These are phyloP conservation scores for Beauveria brongniartii DNA, from an alignment of 2,329 filamentous ascomycete species.

Conservation along the genomic window DNA sequence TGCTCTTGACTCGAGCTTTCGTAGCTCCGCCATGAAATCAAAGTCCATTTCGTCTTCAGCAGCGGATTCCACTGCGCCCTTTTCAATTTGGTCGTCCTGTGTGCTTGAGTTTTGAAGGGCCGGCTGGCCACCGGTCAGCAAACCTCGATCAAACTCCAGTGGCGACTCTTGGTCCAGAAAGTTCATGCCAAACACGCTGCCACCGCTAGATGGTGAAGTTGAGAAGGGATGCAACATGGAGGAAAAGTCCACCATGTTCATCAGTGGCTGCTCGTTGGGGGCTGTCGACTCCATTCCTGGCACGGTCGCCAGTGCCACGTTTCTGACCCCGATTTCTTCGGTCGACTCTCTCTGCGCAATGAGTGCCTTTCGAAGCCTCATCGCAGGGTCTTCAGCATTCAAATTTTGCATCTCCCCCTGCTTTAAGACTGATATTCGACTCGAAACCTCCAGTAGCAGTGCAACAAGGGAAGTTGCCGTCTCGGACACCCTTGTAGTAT, in stretches of 20 bases:
- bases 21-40: slow-evolving; percentile 11
- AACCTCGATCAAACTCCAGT: background rate
- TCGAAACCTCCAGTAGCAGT: slow-evolving; percentile 27
- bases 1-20: slow-evolving; percentile 11
- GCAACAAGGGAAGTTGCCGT: slow-evolving; percentile 26
- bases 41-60: background rate
- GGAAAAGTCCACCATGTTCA: slow-evolving; percentile 9
- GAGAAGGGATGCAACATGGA: slow-evolving; percentile 10
- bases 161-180: slow-evolving; percentile 2
- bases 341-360: background rate
- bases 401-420: slow-evolving; percentile 1
- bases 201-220: slow-evolving; percentile 10
- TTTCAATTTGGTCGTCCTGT: background rate
- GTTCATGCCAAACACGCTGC: slow-evolving; percentile 8
- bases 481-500: slow-evolving; percentile 21
- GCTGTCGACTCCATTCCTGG: background rate
- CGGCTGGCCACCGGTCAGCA: background rate
- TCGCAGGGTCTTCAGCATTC: slow-evolving; percentile 22
- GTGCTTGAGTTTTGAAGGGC: background rate
- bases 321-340: background rate
- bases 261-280: background rate
- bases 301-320: background rate
- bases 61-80: background rate
- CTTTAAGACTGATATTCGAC: slow-evolving; percentile 26
- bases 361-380: slow-evolving; percentile 26